These are phyloP conservation scores for Cyanidiococcus yangmingshanensis DNA, from an alignment of 23 red algal species.

Conservation along the genomic window DNA sequence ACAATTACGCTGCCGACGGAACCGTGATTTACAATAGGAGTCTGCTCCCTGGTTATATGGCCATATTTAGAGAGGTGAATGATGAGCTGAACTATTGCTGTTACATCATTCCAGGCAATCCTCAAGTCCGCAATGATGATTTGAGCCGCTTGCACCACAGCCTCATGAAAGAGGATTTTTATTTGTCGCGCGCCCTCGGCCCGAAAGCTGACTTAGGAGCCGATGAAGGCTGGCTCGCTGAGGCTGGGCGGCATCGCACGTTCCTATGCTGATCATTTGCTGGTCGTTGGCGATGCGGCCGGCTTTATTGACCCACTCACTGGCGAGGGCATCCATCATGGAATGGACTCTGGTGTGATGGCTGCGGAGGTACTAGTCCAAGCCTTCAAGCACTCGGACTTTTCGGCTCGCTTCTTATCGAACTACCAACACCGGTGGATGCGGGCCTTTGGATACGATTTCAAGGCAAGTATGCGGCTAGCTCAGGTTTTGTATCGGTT, in stretches of 20 bases:
- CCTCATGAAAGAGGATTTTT: constrained; percentile 22
- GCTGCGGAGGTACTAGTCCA: constrained; percentile 12
- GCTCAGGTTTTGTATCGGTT: constrained; percentile 26
- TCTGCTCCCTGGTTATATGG: constrained; percentile 25
- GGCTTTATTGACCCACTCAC: constrained; percentile 33
- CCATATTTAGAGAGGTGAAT: constrained; percentile 25
- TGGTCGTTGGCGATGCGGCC: constrained; percentile 27
- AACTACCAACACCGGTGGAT: constrained; percentile 26
- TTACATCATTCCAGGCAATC: constrained; percentile 34
- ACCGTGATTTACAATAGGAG: constrained; percentile 20
- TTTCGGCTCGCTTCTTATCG: constrained; percentile 6
- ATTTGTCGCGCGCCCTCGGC: constrained; percentile 18
- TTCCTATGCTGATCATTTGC: constrained; percentile 17
- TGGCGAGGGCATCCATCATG: constrained; percentile 34
- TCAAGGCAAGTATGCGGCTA: constrained; percentile 18
- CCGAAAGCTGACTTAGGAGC: constrained; percentile 19
- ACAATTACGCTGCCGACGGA: constrained; percentile 24
- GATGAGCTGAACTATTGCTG: constrained; percentile 33
- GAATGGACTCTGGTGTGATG: constrained; percentile 17
- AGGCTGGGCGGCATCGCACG: constrained; percentile 19
- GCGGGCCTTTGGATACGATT: constrained; percentile 20
- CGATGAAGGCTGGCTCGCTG: constrained; percentile 27
- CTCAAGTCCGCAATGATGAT: constrained; percentile 25
- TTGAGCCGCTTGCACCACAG: constrained; percentile 26
- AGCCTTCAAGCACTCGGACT: constrained; percentile 21